These are phyloP conservation scores for Pythium insidiosum DNA, from an alignment of 352 stramenopile genomes.

Conservation along the genomic window DNA sequence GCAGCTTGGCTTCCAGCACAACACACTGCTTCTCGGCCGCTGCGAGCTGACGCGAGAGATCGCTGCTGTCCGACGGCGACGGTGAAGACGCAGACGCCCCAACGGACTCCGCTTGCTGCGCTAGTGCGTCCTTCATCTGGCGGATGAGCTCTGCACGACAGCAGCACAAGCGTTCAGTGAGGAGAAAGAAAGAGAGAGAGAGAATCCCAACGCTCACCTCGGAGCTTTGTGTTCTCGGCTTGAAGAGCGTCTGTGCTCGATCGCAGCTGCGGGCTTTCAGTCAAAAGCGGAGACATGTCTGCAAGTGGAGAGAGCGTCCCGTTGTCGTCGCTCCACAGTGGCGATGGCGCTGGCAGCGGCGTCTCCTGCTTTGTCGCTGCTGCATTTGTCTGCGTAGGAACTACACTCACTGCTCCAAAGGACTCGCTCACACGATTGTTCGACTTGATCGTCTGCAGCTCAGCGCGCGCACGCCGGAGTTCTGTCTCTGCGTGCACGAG, in stretches of 20 bases:
- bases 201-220: conserved; percentile 19
- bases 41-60: conserved; percentile 6
- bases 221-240: conserved; percentile 50
- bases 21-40: conserved; percentile 31
- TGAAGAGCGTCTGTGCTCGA: no score
- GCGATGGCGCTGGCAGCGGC: conserved; percentile 21
- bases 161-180: no score
- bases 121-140: conserved; percentile 66
- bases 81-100: neutral
- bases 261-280: conserved; percentile 30
- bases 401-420: conserved; percentile 19
- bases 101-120: conserved; percentile 29
- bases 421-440: conserved; percentile 36
- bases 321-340: conserved; percentile 63
- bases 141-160: conserved; percentile 69
- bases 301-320: conserved; percentile 41
- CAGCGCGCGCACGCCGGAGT: conserved; percentile 36
- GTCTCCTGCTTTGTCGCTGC: conserved; percentile 3
- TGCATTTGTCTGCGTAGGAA: conserved; percentile 1
- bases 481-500: conserved; percentile 57
- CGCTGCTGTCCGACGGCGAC: neutral
- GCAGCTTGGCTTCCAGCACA: conserved; percentile 32
- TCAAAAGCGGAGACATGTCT: conserved; percentile 40
- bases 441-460: conserved; percentile 35
- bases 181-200: no score